Evolutionary conservation across 2,329 filamentous ascomycete genomes (phyloP).

Genomic region (Aspergillus pseudoviridinutans): DNA sequence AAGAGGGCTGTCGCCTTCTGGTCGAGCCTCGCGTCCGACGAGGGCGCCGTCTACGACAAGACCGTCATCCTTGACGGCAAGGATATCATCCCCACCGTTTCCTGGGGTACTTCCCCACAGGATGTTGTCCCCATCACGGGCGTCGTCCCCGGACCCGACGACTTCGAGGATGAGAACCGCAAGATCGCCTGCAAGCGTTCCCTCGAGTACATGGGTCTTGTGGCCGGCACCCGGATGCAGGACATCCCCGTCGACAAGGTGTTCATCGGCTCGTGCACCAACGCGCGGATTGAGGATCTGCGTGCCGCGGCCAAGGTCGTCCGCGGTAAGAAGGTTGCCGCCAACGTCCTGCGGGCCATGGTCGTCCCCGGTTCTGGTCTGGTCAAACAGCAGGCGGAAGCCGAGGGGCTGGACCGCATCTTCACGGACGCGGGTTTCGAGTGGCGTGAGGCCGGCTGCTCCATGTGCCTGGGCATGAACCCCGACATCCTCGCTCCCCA

Average conservation of each 20-base stretch:
- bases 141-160: conserved; percentile 82
- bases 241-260: conserved; percentile 93
- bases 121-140: conserved; percentile 94
- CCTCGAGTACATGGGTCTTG: conserved; percentile 94
- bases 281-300: conserved; percentile 93
- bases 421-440: conserved; percentile 91
- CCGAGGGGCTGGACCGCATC: conserved; percentile 88
- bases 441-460: conserved; percentile 97
- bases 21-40: conserved; percentile 78
- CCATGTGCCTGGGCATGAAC: conserved; percentile 99
- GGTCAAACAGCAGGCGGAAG: conserved; percentile 86
- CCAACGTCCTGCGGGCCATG: conserved; percentile 91
- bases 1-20: conserved; percentile 84
- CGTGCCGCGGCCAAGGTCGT: conserved; percentile 82
- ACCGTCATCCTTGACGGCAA: conserved; percentile 87
- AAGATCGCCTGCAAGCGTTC: conserved; percentile 75
- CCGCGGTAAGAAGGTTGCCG: conserved; percentile 78
- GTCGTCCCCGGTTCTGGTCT: conserved; percentile 93
- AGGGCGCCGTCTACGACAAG: conserved; percentile 83
- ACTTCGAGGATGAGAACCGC: conserved; percentile 74
- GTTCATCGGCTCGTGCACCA: conserved; percentile 97
- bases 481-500: conserved; percentile 89
- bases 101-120: conserved; percentile 96
- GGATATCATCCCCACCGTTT: conserved; percentile 89
- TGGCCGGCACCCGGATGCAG: conserved; percentile 80